Conservation (phyloP, 257 asterid genomes). For the Rubia yunnanensis region DNA sequence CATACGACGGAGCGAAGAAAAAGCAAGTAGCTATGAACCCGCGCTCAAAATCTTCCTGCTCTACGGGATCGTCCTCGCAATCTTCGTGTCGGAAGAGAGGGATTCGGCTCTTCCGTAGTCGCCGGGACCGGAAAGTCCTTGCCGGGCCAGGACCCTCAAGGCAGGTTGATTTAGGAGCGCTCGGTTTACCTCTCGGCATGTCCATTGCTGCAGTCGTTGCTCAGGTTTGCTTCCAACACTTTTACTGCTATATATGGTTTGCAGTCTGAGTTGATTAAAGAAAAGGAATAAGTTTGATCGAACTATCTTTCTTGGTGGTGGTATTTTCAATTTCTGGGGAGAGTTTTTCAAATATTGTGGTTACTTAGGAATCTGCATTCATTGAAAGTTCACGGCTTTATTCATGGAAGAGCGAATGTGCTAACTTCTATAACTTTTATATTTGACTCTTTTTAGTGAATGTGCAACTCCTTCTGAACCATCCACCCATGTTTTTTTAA, state of each 20-base stretch:
- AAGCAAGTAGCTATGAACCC: constrained; percentile 27
- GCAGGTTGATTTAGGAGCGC: constrained; percentile 42
- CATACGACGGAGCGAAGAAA: constrained; percentile 24
- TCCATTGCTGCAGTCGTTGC: constrained; percentile 79
- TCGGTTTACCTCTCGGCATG: constrained; percentile 88
- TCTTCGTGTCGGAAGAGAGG: constrained; percentile 30
- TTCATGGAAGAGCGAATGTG: background rate
- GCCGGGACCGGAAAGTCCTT: constrained; percentile 37
- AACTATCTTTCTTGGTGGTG: background rate
- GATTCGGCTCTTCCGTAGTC: constrained; percentile 33
- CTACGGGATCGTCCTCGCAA: constrained; percentile 21
- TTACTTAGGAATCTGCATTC: background rate
- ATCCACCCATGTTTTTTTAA: too few relatives aligned
- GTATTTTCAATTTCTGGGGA: background rate
- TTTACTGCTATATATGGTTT: constrained; percentile 5
- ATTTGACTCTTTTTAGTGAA: too few relatives aligned
- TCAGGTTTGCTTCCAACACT: constrained; percentile 5
- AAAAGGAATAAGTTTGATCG: background rate
- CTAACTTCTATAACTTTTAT: too few relatives aligned
- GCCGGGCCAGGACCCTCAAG: constrained; percentile 33
- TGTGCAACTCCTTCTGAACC: too few relatives aligned
- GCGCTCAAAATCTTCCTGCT: constrained; percentile 33
- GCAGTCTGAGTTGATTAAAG: background rate
- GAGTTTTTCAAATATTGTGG: background rate
- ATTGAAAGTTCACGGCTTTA: background rate